Base-by-base conservation (phyloP, 2,329 filamentous ascomycete genomes). In the Rosellinia necatrix region DNA sequence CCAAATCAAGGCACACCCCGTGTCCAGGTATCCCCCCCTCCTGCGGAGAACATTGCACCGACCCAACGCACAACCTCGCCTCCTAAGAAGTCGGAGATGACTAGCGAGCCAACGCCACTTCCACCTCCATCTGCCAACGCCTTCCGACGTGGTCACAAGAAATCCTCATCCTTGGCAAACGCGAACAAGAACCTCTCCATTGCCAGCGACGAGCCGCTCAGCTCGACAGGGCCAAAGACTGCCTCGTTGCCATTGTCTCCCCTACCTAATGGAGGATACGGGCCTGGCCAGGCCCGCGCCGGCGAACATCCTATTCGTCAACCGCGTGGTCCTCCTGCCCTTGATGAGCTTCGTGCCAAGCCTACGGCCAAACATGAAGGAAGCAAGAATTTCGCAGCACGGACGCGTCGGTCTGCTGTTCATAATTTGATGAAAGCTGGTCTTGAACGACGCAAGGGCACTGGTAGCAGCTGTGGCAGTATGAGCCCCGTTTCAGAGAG, bases 321-420 rank as follows among this genome's bases (percentile, higher is more conserved):
- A 75, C 94, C 94, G 49, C 91, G 92, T 62, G 92, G 92, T 4
- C 94, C 94, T 21, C 94, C 94, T 12, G 86, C 90, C 12, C 82
- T 97, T 47, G 94, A 99, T 64, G 94, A 99, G 76, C 85, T 99
- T 58, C 85, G 88, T 68, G 83, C 88, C 17, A 94, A 92, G 76
- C 94, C 94, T 1, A 97, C 93, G 7, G 87, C 91, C 64, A 96
- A 92, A 77, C 85, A 93, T 62, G 93, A 97, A 73, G 94, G 93
- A 21, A 97, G 93, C 85, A 88, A 97, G 84, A 99, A 99, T 78
- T 99, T 99, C 75, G 89, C 90, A 9, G 87, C 92, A 53, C 92
- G 94, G 59, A 92, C 96, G 68, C 91, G 94, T 58, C 91, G 93
- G 62, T 92, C 90, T 66, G 94, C 94, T 22, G 87, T 99, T 40